Conservation (phyloP, 2,329 filamentous ascomycete species). For the Annulohypoxylon truncatum region DNA sequence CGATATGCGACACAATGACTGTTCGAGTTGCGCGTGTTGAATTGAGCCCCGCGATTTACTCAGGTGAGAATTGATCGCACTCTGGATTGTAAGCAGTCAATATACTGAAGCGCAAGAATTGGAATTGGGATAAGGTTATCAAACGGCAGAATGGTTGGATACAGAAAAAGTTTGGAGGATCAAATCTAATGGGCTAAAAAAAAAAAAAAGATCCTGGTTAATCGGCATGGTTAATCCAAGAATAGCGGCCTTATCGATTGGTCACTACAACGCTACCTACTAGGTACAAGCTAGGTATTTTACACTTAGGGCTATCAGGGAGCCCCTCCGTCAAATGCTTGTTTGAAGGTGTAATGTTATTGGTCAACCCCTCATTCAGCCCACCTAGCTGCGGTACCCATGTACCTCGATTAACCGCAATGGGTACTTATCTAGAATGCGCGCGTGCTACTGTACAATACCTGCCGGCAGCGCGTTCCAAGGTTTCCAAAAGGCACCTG, state of each 20-base stretch:
- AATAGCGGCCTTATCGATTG: constrained; percentile 37
- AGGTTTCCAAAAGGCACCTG: constrained; percentile 6
- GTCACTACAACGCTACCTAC: constrained; percentile 4
- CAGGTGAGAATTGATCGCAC: not conserved
- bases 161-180: constrained; percentile 22
- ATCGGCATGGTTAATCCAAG: constrained; percentile 27
- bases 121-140: constrained; percentile 5
- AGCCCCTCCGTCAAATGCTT: constrained; percentile 16
- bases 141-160: not conserved
- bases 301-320: not conserved
- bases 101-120: constrained; percentile 15
- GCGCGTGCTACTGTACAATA: constrained; percentile 17
- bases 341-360: constrained; percentile 3
- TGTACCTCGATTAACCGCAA: constrained; percentile 1
- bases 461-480: constrained; percentile 20
- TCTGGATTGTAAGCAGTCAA: not conserved
- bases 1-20: constrained; percentile 13
- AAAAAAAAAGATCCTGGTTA: constrained; percentile 31
- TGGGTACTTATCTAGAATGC: constrained; percentile 3
- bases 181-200: constrained; percentile 16
- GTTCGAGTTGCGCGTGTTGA: not conserved
- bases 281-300: not conserved
- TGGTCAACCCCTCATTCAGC: constrained; percentile 17
- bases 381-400: constrained; percentile 16
- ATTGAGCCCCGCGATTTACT: not conserved